Evolutionary conservation across 495 filamentous ascomycete genomes (phyloP).

Genomic region (Lepidopterella palustris): DNA sequence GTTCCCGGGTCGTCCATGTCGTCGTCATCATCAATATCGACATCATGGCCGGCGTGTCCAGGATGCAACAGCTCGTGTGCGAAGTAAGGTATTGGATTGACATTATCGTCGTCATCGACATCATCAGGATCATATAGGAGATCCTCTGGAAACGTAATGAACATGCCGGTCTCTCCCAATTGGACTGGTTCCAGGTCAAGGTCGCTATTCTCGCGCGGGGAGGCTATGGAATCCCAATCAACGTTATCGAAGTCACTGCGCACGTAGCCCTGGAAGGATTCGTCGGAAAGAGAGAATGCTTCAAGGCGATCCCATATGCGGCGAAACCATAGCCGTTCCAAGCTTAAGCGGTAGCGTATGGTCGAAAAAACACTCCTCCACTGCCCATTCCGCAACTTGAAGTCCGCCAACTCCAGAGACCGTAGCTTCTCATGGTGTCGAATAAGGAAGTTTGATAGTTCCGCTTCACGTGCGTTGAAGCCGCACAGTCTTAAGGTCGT

Average conservation of each 20-base stretch:
- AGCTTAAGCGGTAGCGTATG: not conserved
- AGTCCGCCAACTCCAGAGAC: slow-evolving; percentile 11
- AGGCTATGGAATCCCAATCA: slow-evolving; percentile 7
- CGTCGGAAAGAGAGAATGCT: slow-evolving; percentile 4
- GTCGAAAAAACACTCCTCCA: slow-evolving; percentile 7
- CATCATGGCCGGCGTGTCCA: not conserved
- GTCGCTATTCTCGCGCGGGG: slow-evolving; percentile 4
- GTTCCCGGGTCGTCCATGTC: not conserved
- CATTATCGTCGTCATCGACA: slow-evolving; percentile 10
- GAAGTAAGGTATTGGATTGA: slow-evolving; percentile 14
- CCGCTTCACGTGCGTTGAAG: slow-evolving; percentile 6
- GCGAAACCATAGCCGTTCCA: slow-evolving; percentile 1
- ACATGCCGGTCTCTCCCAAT: slow-evolving; percentile 7
- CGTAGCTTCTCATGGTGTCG: not conserved
- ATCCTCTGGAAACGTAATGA: slow-evolving; percentile 14
- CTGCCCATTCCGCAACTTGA: slow-evolving; percentile 15
- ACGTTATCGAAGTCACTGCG: not conserved
- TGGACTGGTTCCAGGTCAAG: slow-evolving; percentile 10
- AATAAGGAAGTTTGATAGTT: slow-evolving; percentile 4
- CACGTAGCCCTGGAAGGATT: slow-evolving; percentile 3
- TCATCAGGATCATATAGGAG: slow-evolving; percentile 12
- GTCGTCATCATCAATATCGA: not conserved
- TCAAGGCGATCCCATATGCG: slow-evolving; percentile 10
- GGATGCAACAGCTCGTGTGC: slow-evolving; percentile 14
- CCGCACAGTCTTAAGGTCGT: slow-evolving; percentile 12